Evolutionary conservation across 306 rosid genomes (phyloP).

Genomic region (Medicago arabica): DNA sequence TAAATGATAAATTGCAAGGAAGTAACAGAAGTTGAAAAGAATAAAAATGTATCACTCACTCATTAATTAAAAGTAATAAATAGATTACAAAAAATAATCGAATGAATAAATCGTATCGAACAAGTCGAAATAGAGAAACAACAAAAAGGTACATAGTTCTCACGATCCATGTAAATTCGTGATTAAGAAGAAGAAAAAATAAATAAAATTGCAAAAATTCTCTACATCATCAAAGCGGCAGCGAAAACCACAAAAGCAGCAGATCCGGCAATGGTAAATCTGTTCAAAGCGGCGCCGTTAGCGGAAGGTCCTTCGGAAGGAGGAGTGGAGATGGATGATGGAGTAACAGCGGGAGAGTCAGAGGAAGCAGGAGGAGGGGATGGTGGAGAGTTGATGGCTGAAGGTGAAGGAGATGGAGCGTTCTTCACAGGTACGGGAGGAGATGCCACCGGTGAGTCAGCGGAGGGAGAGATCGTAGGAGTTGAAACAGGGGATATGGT

Average conservation of each 20-base stretch:
- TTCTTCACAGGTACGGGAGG: constrained; percentile 22
- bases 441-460: not conserved
- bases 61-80: not conserved
- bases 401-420: constrained; percentile 47
- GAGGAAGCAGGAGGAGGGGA: constrained; percentile 44
- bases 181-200: too few species aligned
- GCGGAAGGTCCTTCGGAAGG: constrained; percentile 36
- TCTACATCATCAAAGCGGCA: constrained; percentile 41
- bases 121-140: not conserved
- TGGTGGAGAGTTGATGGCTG: constrained; percentile 47
- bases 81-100: not conserved
- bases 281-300: constrained; percentile 42
- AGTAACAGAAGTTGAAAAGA: not conserved
- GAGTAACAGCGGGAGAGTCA: constrained; percentile 41
- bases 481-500: not conserved
- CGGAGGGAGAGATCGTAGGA: not conserved
- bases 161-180: constrained; percentile 3
- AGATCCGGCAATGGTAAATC: constrained; percentile 45
- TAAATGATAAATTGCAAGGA: too few species aligned
- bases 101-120: not conserved
- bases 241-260: constrained; percentile 31
- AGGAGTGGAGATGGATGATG: constrained; percentile 37
- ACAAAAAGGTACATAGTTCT: not conserved
- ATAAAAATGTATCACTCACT: not conserved
- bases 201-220: too few species aligned